Base-by-base conservation (phyloP, 2,329 filamentous ascomycete genomes). In the Cladosporium velox region DNA sequence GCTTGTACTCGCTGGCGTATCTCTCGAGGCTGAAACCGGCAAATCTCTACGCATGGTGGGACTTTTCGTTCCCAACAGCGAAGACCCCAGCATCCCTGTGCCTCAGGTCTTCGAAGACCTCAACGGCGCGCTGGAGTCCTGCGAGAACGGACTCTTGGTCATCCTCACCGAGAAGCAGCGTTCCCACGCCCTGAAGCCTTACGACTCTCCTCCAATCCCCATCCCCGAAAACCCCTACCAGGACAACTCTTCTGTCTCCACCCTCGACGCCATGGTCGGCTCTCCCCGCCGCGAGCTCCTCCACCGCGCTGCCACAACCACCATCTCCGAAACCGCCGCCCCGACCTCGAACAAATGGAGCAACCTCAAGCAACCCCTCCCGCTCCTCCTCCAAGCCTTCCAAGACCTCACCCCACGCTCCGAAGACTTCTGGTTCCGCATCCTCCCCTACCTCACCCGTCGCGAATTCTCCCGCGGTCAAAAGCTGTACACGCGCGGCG, bases 301-400 rank as follows among this genome's bases (percentile, higher is more conserved):
- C 4, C 89, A 90, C 59, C 85, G 90, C 72, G 93, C 92, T 1
- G 95, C 94, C 0, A 88, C 86, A 15, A 88, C 88, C 64, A 91
- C 91, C 0, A 82, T 98, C 64, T 87, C 84, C 60, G 90, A 90
- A 68, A 71, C 71, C 15, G 65, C 67, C 65, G 70, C 74, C 7
- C 80, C 85, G 59, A 81, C 85, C 5, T 81, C 86, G 24, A 84
- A 86, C 1, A 90, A 88, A 74, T 98, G 93, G 91, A 88, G 90
- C 73, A 88, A 88, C 71, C 96, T 97, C 77, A 91, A 91, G 70
- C 93, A 97, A 75, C 95, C 95, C 0, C 86, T 98, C 8, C 91
- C 92, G 1, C 87, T 99, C 57, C 92, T 99, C 78, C 85, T 99
- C 28, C 94, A 97, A 76, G 92, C 95, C n/a, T 98, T 99, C 80